phyloP scores from a whole-genome alignment of 2,329 filamentous ascomycete genomes.

The Alternaria ethzedia region DNA sequence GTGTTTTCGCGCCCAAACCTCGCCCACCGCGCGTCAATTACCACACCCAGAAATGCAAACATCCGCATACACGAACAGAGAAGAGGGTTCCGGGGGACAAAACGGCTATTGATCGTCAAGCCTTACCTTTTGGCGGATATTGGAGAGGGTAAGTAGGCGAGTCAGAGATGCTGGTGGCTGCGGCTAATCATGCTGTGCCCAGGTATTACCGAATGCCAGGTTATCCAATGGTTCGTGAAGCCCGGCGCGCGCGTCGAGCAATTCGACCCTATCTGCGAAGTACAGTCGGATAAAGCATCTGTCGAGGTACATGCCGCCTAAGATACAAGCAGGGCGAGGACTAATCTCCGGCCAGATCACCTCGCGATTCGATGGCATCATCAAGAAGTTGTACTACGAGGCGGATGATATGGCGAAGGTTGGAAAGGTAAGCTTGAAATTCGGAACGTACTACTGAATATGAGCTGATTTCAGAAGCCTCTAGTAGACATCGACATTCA shows the following conservation, averaged over 20 bases:
- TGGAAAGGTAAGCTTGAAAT: slow-evolving; percentile 63
- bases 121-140: slow-evolving; percentile 85
- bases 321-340: neutral
- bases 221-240: slow-evolving; percentile 99
- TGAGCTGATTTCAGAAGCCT: slow-evolving; percentile 59
- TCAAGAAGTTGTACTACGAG: slow-evolving; percentile 96
- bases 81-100: slow-evolving; percentile 49
- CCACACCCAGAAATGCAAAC: slow-evolving; percentile 26
- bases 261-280: slow-evolving; percentile 97
- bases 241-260: slow-evolving; percentile 95
- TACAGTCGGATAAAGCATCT: slow-evolving; percentile 94
- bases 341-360: slow-evolving; percentile 73
- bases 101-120: slow-evolving; percentile 63
- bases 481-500: slow-evolving; percentile 95
- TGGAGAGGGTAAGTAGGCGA: slow-evolving; percentile 71
- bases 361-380: slow-evolving; percentile 90
- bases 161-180: neutral
- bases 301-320: slow-evolving; percentile 55
- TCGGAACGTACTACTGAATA: neutral
- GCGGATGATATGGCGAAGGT: slow-evolving; percentile 96
- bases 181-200: slow-evolving; percentile 13
- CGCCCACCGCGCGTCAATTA: slow-evolving; percentile 30
- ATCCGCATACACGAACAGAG: slow-evolving; percentile 31
- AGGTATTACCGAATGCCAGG: slow-evolving; percentile 98
- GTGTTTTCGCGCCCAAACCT: slow-evolving; percentile 32